These are phyloP conservation scores for Kurtzmaniella fragi DNA, from an alignment of 805 yeast genomes.

Conservation along the genomic window DNA sequence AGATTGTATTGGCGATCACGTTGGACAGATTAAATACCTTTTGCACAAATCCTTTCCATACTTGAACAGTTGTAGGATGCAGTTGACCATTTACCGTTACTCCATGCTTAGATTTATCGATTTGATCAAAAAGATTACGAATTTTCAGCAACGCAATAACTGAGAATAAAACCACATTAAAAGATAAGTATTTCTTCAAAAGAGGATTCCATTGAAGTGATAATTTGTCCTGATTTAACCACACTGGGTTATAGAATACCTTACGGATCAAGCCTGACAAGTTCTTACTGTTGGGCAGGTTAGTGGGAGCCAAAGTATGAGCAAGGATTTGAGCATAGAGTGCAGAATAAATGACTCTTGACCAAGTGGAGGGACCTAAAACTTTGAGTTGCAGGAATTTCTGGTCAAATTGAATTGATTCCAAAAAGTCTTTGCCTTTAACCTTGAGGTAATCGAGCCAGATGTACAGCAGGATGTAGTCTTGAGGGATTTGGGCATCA, in stretches of 20 bases:
- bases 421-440: not conserved
- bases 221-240: constrained; percentile 25
- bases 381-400: not conserved
- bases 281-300: constrained; percentile 30
- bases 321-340: constrained; percentile 36
- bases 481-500: constrained; percentile 29
- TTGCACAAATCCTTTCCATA: not conserved
- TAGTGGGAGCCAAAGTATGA: constrained; percentile 37
- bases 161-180: constrained; percentile 16
- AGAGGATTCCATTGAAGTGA: constrained; percentile 26
- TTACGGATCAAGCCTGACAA: constrained; percentile 26
- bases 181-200: constrained; percentile 18
- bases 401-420: not conserved
- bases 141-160: constrained; percentile 3
- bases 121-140: not conserved
- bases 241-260: constrained; percentile 33
- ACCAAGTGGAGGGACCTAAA: not conserved
- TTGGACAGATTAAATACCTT: constrained; percentile 17
- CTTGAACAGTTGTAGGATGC: constrained; percentile 4
- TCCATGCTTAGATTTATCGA: not conserved
- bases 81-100: not conserved
- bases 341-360: constrained; percentile 24
- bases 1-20: constrained; percentile 28
- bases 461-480: constrained; percentile 30
- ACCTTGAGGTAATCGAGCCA: constrained; percentile 20